phyloP scores from a whole-genome alignment of 495 filamentous ascomycete genomes.

The Aspergillus saccharolyticus region DNA sequence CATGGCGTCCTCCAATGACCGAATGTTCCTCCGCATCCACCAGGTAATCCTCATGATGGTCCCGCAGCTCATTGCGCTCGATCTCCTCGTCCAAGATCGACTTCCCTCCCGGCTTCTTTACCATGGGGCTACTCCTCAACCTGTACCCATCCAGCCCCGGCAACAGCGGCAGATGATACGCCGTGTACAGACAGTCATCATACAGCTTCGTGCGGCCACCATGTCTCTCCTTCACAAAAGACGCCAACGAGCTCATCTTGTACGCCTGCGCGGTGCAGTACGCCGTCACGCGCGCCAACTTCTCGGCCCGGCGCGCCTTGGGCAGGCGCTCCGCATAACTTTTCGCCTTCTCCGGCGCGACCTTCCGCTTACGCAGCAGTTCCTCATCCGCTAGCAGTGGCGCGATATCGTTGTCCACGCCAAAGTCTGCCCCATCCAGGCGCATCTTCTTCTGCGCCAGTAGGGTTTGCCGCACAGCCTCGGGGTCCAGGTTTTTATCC shows the following conservation, averaged over 20 bases:
- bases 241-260: slow-evolving; percentile 76
- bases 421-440: slow-evolving; percentile 37
- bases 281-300: slow-evolving; percentile 83
- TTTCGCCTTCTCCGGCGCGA: slow-evolving; percentile 63
- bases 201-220: slow-evolving; percentile 97
- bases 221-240: slow-evolving; percentile 85
- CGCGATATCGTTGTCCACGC: slow-evolving; percentile 56
- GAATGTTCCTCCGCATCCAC: slow-evolving; percentile 49
- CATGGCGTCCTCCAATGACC: slow-evolving; percentile 22
- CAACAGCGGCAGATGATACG: slow-evolving; percentile 87
- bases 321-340: slow-evolving; percentile 93
- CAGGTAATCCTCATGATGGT: slow-evolving; percentile 87
- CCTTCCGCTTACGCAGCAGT: slow-evolving; percentile 55
- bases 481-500: slow-evolving; percentile 37
- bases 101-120: slow-evolving; percentile 91
- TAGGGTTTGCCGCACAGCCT: slow-evolving; percentile 32
- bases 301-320: slow-evolving; percentile 80
- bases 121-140: slow-evolving; percentile 78
- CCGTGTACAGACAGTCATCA: slow-evolving; percentile 94
- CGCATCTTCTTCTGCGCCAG: slow-evolving; percentile 34
- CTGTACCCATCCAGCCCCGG: slow-evolving; percentile 81
- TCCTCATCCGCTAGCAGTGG: slow-evolving; percentile 81
- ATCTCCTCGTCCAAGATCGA: slow-evolving; percentile 93
- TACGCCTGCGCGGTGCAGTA: slow-evolving; percentile 95
- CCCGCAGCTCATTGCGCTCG: slow-evolving; percentile 81